These are phyloP conservation scores for Paraphaeosphaeria minitans DNA, from an alignment of 2,329 filamentous ascomycete species.

Conservation along the genomic window DNA sequence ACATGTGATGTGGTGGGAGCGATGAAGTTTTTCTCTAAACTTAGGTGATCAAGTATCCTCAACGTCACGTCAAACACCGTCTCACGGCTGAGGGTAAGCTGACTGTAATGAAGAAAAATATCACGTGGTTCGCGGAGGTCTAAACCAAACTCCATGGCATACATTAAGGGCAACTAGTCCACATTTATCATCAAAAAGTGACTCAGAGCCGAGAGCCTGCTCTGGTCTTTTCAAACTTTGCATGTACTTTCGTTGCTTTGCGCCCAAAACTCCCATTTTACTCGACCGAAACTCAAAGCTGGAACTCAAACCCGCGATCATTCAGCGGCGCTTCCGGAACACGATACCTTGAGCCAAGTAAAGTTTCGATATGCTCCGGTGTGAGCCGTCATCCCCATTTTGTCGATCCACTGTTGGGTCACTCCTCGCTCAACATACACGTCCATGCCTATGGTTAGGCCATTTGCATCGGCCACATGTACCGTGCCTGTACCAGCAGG, in stretches of 20 bases:
- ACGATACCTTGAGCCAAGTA: slow-evolving; percentile 3
- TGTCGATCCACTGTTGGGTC: slow-evolving; percentile 14
- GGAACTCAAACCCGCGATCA: slow-evolving; percentile 17
- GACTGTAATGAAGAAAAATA: background rate
- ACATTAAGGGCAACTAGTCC: background rate
- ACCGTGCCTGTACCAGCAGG: slow-evolving; percentile 11
- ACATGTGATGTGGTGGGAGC: background rate
- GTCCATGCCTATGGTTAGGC: slow-evolving; percentile 6
- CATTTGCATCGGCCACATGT: slow-evolving; percentile 8
- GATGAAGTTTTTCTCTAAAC: background rate
- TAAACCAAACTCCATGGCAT: background rate
- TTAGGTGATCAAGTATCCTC: background rate
- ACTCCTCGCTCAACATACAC: slow-evolving; percentile 14
- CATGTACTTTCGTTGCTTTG: background rate
- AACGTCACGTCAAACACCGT: background rate
- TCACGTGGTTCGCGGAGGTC: background rate
- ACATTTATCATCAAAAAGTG: background rate
- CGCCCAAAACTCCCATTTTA: background rate
- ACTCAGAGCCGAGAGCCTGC: background rate
- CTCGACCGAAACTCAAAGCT: background rate
- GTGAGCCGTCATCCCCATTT: slow-evolving; percentile 14
- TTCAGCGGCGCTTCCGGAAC: slow-evolving; percentile 9
- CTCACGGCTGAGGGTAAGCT: background rate
- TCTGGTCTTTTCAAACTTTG: background rate
- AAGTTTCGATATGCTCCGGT: slow-evolving; percentile 2